Conservation (phyloP, 208 protist species). For the Trypanosoma lewisi region DNA sequence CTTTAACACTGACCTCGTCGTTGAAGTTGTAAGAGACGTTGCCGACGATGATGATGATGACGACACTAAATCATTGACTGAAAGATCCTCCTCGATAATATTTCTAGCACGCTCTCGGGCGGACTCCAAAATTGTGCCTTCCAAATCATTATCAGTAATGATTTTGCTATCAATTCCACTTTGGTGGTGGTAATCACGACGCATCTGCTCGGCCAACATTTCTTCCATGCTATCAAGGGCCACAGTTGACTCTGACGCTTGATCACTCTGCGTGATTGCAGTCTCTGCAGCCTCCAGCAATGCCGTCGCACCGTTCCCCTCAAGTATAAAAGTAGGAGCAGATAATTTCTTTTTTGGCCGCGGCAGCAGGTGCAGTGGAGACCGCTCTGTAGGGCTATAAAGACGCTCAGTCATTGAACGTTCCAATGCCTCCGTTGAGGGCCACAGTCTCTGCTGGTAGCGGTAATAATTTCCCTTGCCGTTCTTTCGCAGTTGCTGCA, state of each 20-base stretch:
- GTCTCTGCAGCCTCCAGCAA: slow-evolving; percentile 38
- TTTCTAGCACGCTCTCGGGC: slow-evolving; percentile 36
- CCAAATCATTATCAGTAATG: slow-evolving; percentile 43
- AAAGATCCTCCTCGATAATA: slow-evolving; percentile 46
- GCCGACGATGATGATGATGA: slow-evolving; percentile 2
- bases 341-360: slow-evolving; percentile 15
- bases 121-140: slow-evolving; percentile 57
- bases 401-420: slow-evolving; percentile 44
- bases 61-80: slow-evolving; percentile 26
- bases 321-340: slow-evolving; percentile 32
- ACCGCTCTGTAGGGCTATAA: slow-evolving; percentile 71
- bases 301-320: slow-evolving; percentile 40
- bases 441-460: slow-evolving; percentile 78
- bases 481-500: slow-evolving; percentile 47
- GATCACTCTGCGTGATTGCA: slow-evolving; percentile 2
- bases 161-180: slow-evolving; percentile 53
- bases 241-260: slow-evolving; percentile 4
- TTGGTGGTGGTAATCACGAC: slow-evolving; percentile 27
- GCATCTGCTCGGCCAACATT: slow-evolving; percentile 13
- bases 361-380: slow-evolving; percentile 53
- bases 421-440: slow-evolving; percentile 63
- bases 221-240: not conserved
- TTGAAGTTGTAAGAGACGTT: too few species aligned
- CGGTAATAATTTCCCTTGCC: slow-evolving; percentile 78
- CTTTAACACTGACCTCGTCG: not conserved